A percentile compares a stretch with the other conserved stretches of the same genome.
Conservation (phyloP, 495 filamentous ascomycete genomes). For the Cudoniella acicularis region DNA sequence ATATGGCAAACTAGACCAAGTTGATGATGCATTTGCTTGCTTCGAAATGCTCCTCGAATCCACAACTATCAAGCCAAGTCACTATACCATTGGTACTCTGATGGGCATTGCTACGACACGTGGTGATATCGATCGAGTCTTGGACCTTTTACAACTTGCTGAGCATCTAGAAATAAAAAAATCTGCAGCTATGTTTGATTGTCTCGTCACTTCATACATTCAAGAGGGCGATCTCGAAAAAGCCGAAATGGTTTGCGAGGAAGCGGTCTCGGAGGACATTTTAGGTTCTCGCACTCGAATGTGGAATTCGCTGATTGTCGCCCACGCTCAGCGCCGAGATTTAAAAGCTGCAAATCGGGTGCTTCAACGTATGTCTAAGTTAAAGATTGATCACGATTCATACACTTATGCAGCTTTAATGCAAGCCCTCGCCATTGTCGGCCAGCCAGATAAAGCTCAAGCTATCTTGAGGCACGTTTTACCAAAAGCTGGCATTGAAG, state of each 20-base stretch:
- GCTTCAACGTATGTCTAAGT: slow-evolving; percentile 57
- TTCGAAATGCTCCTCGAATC: slow-evolving; percentile 53
- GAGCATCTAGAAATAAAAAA: slow-evolving; percentile 36
- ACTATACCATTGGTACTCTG: slow-evolving; percentile 63
- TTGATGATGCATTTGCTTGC: slow-evolving; percentile 54
- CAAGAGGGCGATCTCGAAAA: slow-evolving; percentile 52
- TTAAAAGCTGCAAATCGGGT: slow-evolving; percentile 55
- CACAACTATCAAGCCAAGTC: slow-evolving; percentile 42
- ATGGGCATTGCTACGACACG: slow-evolving; percentile 67
- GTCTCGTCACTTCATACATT: slow-evolving; percentile 66
- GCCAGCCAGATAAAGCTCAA: slow-evolving; percentile 61
- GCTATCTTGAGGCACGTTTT: slow-evolving; percentile 60
- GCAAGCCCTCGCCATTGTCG: slow-evolving; percentile 56
- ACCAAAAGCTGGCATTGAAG: slow-evolving; percentile 50
- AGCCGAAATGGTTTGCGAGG: slow-evolving; percentile 57
- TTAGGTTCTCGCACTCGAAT: slow-evolving; percentile 49
- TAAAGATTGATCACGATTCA: slow-evolving; percentile 55
- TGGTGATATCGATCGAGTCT: slow-evolving; percentile 68
- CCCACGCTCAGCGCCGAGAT: slow-evolving; percentile 63
- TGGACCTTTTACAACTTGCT: slow-evolving; percentile 58
- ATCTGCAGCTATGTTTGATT: slow-evolving; percentile 52
- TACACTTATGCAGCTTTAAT: slow-evolving; percentile 75
- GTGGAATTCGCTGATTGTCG: slow-evolving; percentile 75
- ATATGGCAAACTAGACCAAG: slow-evolving; percentile 59
- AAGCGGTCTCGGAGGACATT: slow-evolving; percentile 35